Conservation (phyloP, 805 yeast genomes). For the Candida glaebosa region DNA sequence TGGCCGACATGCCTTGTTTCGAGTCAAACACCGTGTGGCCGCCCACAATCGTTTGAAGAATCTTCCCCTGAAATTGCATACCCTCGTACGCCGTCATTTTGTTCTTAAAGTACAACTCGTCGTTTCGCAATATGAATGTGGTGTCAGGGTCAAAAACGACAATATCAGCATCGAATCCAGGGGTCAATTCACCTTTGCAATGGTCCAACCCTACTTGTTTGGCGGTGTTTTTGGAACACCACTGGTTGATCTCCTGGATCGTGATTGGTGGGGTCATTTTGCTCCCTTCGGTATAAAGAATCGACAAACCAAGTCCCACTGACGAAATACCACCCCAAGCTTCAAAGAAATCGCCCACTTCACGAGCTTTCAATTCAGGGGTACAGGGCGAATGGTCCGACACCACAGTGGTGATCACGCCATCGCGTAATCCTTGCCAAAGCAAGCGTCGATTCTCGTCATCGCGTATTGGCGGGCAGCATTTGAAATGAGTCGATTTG, state of each 20-base stretch:
- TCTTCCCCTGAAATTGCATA: conserved; percentile 62
- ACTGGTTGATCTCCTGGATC: conserved; percentile 61
- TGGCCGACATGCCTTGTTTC: conserved; percentile 51
- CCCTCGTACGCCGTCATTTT: conserved; percentile 88
- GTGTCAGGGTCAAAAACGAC: conserved; percentile 70
- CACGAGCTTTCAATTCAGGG: conserved; percentile 79
- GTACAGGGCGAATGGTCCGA: conserved; percentile 97
- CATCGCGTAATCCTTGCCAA: conserved; percentile 73
- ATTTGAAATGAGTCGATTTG: conserved; percentile 80
- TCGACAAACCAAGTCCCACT: conserved; percentile 85
- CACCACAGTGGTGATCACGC: conserved; percentile 77
- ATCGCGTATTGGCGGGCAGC: conserved; percentile 92
- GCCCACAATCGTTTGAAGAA: conserved; percentile 74
- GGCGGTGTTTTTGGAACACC: conserved; percentile 86
- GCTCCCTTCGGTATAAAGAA: conserved; percentile 71
- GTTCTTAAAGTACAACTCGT: conserved; percentile 69
- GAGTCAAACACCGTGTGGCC: conserved; percentile 66
- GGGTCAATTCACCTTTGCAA: conserved; percentile 65
- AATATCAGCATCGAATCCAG: conserved; percentile 87
- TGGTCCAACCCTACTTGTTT: conserved; percentile 75
- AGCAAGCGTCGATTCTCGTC: conserved; percentile 65
- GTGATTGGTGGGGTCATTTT: conserved; percentile 49
- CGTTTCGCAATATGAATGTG: conserved; percentile 48
- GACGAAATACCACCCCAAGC: conserved; percentile 98
- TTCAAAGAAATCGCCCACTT: conserved; percentile 79